phyloP scores from a whole-genome alignment of 2,329 filamentous ascomycete genomes.

The Alternaria gansuensis region DNA sequence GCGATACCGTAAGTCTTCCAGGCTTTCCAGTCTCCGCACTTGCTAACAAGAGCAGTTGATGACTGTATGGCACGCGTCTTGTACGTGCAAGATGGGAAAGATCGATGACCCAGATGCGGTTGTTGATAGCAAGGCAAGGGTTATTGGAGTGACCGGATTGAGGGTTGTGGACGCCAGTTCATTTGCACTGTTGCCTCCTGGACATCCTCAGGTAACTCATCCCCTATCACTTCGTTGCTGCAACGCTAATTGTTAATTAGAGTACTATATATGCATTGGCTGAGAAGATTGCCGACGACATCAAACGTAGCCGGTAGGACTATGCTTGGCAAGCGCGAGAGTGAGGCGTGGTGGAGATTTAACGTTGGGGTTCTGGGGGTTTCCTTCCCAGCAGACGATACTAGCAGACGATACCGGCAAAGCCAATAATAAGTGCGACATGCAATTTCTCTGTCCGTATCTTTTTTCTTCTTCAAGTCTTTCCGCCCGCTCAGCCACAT shows the following conservation, averaged over 20 bases:
- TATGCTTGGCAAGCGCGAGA: not conserved
- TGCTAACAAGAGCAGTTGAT: slow-evolving; percentile 7
- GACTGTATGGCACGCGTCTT: slow-evolving; percentile 39
- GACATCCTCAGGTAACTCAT: slow-evolving; percentile 37
- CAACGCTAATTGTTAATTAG: not conserved
- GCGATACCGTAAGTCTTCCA: slow-evolving; percentile 13
- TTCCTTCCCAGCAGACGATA: not conserved
- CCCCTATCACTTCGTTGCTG: not conserved
- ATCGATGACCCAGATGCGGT: slow-evolving; percentile 45
- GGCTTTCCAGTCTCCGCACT: not conserved
- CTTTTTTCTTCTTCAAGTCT: too few species aligned
- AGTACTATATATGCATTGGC: slow-evolving; percentile 36
- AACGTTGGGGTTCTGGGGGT: too few species aligned
- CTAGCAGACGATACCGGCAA: too few species aligned
- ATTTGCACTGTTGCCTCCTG: slow-evolving; percentile 49
- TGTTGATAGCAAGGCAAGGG: slow-evolving; percentile 46
- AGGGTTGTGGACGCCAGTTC: slow-evolving; percentile 49
- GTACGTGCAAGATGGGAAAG: slow-evolving; percentile 45
- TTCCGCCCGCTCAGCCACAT: too few species aligned
- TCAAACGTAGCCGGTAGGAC: slow-evolving; percentile 12
- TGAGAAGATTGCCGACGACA: slow-evolving; percentile 46
- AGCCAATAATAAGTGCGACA: too few species aligned
- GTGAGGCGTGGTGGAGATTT: not conserved
- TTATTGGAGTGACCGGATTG: slow-evolving; percentile 46
- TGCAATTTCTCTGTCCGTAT: too few species aligned